Evolutionary conservation across 805 yeast species (phyloP).

Genomic region (Candida schatavii): DNA sequence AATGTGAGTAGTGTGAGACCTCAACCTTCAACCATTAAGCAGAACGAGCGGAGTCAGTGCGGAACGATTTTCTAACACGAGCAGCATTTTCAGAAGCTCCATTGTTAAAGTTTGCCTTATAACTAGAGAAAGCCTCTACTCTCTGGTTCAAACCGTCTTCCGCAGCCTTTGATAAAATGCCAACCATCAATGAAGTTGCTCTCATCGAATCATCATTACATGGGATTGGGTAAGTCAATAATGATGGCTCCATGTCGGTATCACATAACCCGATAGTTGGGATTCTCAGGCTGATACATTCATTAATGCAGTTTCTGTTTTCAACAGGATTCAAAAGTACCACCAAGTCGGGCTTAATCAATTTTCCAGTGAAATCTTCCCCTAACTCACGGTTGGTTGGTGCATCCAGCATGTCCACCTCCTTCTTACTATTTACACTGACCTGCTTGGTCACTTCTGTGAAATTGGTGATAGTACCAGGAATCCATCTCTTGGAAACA

Average conservation of each 20-base stretch:
- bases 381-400: conserved; percentile 58
- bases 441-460: conserved; percentile 61
- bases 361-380: conserved; percentile 45
- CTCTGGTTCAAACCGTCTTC: conserved; percentile 69
- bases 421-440: conserved; percentile 35
- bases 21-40: too few species aligned
- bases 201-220: conserved; percentile 92
- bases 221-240: conserved; percentile 92
- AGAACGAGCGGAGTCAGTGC: too few species aligned
- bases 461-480: conserved; percentile 90
- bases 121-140: conserved; percentile 24
- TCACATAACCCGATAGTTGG: conserved; percentile 95
- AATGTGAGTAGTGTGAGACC: too few species aligned
- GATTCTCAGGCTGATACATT: conserved; percentile 76
- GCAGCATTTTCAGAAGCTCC: neutral
- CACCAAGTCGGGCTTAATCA: conserved; percentile 85
- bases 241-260: conserved; percentile 87
- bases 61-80: neutral
- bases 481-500: conserved; percentile 85
- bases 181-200: conserved; percentile 73
- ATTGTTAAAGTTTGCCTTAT: conserved; percentile 1
- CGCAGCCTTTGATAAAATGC: conserved; percentile 84
- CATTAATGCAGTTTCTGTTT: conserved; percentile 73
- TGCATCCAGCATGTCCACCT: conserved; percentile 70
- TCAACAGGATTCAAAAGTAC: conserved; percentile 86